phyloP scores from a whole-genome alignment of 1,284 basidiomycete species.

The Puccinia horiana region DNA sequence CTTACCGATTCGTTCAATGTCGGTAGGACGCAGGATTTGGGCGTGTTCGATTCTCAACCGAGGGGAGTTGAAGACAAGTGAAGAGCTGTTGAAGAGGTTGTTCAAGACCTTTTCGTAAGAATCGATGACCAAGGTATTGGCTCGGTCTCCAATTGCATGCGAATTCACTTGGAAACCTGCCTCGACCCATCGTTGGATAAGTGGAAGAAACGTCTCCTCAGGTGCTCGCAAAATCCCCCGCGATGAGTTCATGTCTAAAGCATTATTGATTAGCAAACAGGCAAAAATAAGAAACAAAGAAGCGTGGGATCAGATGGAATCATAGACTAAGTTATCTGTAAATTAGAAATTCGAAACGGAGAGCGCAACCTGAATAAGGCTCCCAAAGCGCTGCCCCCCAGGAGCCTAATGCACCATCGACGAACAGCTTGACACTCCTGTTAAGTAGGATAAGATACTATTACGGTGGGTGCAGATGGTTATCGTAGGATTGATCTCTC shows the following conservation, averaged over 20 bases:
- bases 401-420: conserved; percentile 56
- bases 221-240: conserved; percentile 23
- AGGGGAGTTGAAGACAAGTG: conserved; percentile 21
- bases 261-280: background rate
- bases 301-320: conserved; percentile 53
- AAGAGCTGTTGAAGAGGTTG: background rate
- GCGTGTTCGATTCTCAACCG: conserved; percentile 56
- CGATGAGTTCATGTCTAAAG: conserved; percentile 46
- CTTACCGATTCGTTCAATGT: conserved; percentile 52
- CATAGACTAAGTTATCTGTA: conserved; percentile 48
- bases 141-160: conserved; percentile 55
- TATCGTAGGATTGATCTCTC: background rate
- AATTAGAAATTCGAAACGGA: background rate
- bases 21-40: conserved; percentile 53
- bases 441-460: conserved; percentile 18
- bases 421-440: conserved; percentile 56
- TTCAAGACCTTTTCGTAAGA: conserved; percentile 53
- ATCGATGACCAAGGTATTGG: conserved; percentile 55
- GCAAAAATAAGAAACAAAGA: conserved; percentile 51
- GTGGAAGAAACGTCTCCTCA: conserved; percentile 7
- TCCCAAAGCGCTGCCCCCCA: conserved; percentile 56
- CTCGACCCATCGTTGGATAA: conserved; percentile 39
- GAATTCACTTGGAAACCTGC: conserved; percentile 42
- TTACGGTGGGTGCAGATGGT: background rate
- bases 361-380: conserved; percentile 52